phyloP scores from a whole-genome alignment of 1,284 basidiomycete genomes.

The Meripilus lineatus region DNA sequence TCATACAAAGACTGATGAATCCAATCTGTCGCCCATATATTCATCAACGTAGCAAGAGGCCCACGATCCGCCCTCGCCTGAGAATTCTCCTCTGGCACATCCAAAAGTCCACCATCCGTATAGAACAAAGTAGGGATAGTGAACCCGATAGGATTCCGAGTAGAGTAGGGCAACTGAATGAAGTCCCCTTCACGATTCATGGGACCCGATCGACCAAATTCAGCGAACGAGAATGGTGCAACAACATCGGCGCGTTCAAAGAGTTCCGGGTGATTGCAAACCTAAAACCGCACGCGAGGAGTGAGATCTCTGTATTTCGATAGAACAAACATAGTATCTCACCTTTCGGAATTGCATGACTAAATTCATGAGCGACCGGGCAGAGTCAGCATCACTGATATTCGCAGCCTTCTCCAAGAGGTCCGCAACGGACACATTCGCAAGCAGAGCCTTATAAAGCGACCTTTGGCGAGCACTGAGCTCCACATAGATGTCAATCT shows the following conservation, averaged over 20 bases:
- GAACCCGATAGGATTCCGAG: slow-evolving; percentile 82
- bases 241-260: slow-evolving; percentile 97
- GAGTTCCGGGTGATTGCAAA: slow-evolving; percentile 98
- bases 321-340: slow-evolving; percentile 10
- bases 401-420: slow-evolving; percentile 91
- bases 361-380: slow-evolving; percentile 95
- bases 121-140: slow-evolving; percentile 76
- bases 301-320: slow-evolving; percentile 5
- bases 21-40: slow-evolving; percentile 88
- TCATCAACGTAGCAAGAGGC: slow-evolving; percentile 72
- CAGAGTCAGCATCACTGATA: slow-evolving; percentile 84
- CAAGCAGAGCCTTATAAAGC: slow-evolving; percentile 88
- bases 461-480: slow-evolving; percentile 90
- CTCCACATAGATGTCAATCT: slow-evolving; percentile 94
- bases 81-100: slow-evolving; percentile 60
- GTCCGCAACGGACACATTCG: slow-evolving; percentile 94
- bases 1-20: slow-evolving; percentile 70
- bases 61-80: slow-evolving; percentile 54
- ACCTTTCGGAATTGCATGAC: slow-evolving; percentile 99
- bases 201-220: slow-evolving; percentile 80
- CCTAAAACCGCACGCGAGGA: no score
- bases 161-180: slow-evolving; percentile 80
- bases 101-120: slow-evolving; percentile 72
- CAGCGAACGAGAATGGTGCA: slow-evolving; percentile 87
- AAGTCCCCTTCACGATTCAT: slow-evolving; percentile 84